phyloP scores from a whole-genome alignment of 495 filamentous ascomycete species.

The Penicillium bialowiezense region DNA sequence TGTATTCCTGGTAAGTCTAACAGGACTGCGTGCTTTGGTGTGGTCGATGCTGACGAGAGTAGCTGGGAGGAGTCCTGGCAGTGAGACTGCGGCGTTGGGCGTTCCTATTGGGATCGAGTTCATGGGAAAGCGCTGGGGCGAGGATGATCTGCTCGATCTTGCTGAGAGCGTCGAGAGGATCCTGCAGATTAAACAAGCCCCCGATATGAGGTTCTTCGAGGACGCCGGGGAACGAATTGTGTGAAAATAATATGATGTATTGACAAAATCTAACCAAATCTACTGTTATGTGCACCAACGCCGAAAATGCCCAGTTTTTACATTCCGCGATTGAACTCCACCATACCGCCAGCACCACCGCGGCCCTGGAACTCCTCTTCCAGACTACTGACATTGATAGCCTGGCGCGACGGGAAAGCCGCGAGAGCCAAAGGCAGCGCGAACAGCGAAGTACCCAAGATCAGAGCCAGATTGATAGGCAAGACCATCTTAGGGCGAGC shows the following conservation, averaged over 20 bases:
- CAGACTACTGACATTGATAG: slow-evolving; percentile 64
- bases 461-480: slow-evolving; percentile 79
- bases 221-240: too few relatives aligned
- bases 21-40: not conserved
- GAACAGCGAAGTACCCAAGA: slow-evolving; percentile 76
- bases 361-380: slow-evolving; percentile 80
- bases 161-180: slow-evolving; percentile 40
- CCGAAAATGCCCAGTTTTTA: slow-evolving; percentile 32
- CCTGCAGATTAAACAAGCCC: slow-evolving; percentile 43
- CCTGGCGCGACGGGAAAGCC: slow-evolving; percentile 88
- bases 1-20: slow-evolving; percentile 52
- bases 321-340: slow-evolving; percentile 91
- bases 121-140: slow-evolving; percentile 51
- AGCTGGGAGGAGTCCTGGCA: slow-evolving; percentile 45
- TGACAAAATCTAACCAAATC: not conserved
- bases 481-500: slow-evolving; percentile 65
- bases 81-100: slow-evolving; percentile 47
- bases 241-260: not conserved
- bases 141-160: slow-evolving; percentile 52
- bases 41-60: not conserved
- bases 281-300: slow-evolving; percentile 9
- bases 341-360: slow-evolving; percentile 70
- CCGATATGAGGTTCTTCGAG: slow-evolving; percentile 29
- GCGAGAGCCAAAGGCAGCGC: slow-evolving; percentile 76
- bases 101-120: slow-evolving; percentile 66